These are phyloP conservation scores for Jackrogersella multiformis DNA, from an alignment of 495 filamentous ascomycete species.

Conservation along the genomic window DNA sequence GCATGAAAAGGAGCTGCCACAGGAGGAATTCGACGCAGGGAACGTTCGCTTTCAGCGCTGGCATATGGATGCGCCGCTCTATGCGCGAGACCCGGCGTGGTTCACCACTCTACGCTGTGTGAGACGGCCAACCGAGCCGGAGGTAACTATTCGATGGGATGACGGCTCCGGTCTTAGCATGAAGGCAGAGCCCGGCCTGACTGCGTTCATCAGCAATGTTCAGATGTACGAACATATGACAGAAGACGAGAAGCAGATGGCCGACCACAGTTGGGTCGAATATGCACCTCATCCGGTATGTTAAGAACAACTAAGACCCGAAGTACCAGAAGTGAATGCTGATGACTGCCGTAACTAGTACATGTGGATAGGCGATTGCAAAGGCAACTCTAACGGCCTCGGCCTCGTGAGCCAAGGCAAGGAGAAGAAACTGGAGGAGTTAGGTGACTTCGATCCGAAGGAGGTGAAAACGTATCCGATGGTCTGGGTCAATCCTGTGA, in stretches of 20 bases:
- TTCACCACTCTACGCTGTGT: conserved; percentile 55
- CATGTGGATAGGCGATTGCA: conserved; percentile 53
- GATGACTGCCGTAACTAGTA: conserved; percentile 14
- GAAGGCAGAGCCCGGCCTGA: conserved; percentile 45
- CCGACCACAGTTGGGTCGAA: conserved; percentile 55
- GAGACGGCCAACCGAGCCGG: conserved; percentile 44
- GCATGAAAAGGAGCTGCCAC: conserved; percentile 43
- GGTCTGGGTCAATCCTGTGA: conserved; percentile 55
- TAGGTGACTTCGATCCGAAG: conserved; percentile 46
- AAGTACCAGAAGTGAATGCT: not conserved
- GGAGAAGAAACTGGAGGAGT: conserved; percentile 47
- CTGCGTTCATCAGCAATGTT: conserved; percentile 46
- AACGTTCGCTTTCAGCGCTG: conserved; percentile 54
- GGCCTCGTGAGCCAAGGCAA: conserved; percentile 48
- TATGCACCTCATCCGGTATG: conserved; percentile 52
- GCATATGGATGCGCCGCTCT: conserved; percentile 58
- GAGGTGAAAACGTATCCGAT: conserved; percentile 54
- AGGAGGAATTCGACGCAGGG: conserved; percentile 46
- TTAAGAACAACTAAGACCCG: not conserved
- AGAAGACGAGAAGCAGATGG: conserved; percentile 50
- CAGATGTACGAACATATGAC: conserved; percentile 52
- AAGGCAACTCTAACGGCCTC: conserved; percentile 49
- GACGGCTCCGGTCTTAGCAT: conserved; percentile 50
- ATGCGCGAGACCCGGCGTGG: conserved; percentile 54
- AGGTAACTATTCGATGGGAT: conserved; percentile 54